Evolutionary conservation across 495 filamentous ascomycete species (phyloP), one percentile per base, ranked within the genome.

Genomic region (Polyplosphaeria fusca): DNA sequence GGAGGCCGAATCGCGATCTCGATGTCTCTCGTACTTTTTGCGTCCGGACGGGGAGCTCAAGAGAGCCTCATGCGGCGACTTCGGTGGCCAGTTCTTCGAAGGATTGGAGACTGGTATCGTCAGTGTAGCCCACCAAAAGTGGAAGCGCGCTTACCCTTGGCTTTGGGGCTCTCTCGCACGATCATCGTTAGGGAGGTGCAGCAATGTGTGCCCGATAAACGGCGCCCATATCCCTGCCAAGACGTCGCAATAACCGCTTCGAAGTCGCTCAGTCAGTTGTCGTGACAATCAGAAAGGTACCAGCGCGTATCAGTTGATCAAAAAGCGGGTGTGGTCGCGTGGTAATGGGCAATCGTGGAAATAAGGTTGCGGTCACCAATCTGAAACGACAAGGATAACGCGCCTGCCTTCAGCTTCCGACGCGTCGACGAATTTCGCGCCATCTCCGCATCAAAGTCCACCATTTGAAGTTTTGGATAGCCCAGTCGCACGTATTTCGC

Each of bases 31-130:
- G 75, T 75, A 45, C 79, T 80, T 84, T 64, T 83, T 80, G 60
- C 90, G 86, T 25, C 89, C 91, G 49, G 81, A 79, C 0, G 91
- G 91, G 4, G 89, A 92, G 70, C 84, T 87, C 22, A 94, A 73
- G 2, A 96, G 80, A 25, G 82, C 91, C 50, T 91, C 87, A 69
- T 88, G 84, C 45, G 91, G 91, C 14, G 90, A 95, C 68, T 85
- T 79, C 13, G 91, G 91, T 38, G 91, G 91, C 91, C 91, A 96
- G 70, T 83, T 80, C 56, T 74, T 72, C 58, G 74, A 71, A 59
- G 82, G 79, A 38, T 40, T 51, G 22, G 45, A 14, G 14, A 25
- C 52, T 52, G 50, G 9, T 13, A 35, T 35, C n/a, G n/a, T n/a
- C n/a, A n/a, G n/a, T n/a, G n/a, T n/a, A n/a, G n/a, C n/a, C n/a